These are phyloP conservation scores for Mycena galericulata DNA, from an alignment of 768 basidiomycete genomes.

Conservation along the genomic window DNA sequence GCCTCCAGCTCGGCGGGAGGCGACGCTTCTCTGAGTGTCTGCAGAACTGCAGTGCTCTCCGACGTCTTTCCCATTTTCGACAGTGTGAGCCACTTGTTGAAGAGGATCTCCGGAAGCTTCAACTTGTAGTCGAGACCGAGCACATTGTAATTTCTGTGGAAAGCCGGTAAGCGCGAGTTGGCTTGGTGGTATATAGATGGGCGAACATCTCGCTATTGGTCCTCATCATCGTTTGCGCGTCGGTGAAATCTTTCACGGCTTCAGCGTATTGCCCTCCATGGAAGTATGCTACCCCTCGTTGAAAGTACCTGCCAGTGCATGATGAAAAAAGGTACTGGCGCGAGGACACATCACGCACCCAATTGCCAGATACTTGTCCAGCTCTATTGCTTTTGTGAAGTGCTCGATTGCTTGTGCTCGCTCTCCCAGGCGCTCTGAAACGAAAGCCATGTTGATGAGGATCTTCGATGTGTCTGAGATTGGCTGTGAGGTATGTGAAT, in stretches of 20 bases:
- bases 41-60: slow-evolving; percentile 12
- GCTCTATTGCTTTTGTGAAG: slow-evolving; percentile 64
- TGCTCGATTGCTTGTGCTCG: slow-evolving; percentile 68
- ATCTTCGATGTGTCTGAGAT: slow-evolving; percentile 58
- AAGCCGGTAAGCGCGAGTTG: background rate
- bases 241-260: slow-evolving; percentile 33
- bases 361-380: slow-evolving; percentile 76
- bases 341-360: slow-evolving; percentile 52
- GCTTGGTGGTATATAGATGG: background rate
- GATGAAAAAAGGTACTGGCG: background rate
- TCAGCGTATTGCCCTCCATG: slow-evolving; percentile 18
- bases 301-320: slow-evolving; percentile 32
- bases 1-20: slow-evolving; percentile 4
- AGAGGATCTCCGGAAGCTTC: slow-evolving; percentile 25
- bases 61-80: slow-evolving; percentile 4
- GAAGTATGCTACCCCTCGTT: slow-evolving; percentile 33
- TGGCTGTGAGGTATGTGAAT: slow-evolving; percentile 10
- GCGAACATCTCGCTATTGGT: slow-evolving; percentile 32
- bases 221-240: slow-evolving; percentile 34
- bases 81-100: slow-evolving; percentile 32
- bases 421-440: slow-evolving; percentile 73
- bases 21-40: background rate
- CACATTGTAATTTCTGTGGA: slow-evolving; percentile 29
- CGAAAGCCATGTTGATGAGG: slow-evolving; percentile 75
- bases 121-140: slow-evolving; percentile 36